phyloP scores from a whole-genome alignment of 75 land plant species.

The Selaginella moellendorffii region DNA sequence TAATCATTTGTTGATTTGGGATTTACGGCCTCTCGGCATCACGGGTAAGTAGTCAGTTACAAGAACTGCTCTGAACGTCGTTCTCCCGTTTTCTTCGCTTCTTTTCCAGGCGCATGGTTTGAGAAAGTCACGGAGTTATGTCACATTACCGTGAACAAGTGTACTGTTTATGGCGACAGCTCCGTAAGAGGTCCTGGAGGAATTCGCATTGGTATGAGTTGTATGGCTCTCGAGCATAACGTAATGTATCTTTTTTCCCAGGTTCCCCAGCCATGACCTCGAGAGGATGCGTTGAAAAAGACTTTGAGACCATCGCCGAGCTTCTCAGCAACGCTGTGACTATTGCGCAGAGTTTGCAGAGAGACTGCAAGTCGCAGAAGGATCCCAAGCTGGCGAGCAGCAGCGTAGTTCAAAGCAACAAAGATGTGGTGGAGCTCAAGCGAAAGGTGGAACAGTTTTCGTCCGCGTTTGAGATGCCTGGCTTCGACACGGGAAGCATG shows the following conservation, averaged over 20 bases:
- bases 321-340: slow-evolving; percentile 58
- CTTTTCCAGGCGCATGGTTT: slow-evolving; percentile 42
- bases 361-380: slow-evolving; percentile 41
- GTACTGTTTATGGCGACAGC: slow-evolving; percentile 66
- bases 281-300: slow-evolving; percentile 66
- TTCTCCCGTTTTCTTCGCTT: too few species aligned
- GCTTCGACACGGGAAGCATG: slow-evolving; percentile 15
- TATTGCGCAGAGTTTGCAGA: slow-evolving; percentile 39
- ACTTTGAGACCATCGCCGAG: slow-evolving; percentile 72
- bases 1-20: slow-evolving; percentile 94
- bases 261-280: slow-evolving; percentile 83
- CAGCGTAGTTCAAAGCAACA: slow-evolving; percentile 39
- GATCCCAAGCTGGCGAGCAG: slow-evolving; percentile 17
- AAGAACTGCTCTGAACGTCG: too few species aligned
- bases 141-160: slow-evolving; percentile 73
- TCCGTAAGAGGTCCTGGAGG: slow-evolving; percentile 62
- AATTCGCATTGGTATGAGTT: slow-evolving; percentile 58
- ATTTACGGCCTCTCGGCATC: slow-evolving; percentile 54
- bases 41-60: slow-evolving; percentile 68
- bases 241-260: slow-evolving; percentile 6
- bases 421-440: slow-evolving; percentile 49
- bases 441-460: slow-evolving; percentile 56
- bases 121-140: slow-evolving; percentile 86
- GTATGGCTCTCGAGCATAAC: not conserved
- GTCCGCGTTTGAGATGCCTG: slow-evolving; percentile 72